These are phyloP conservation scores for Chaetomiaceae sp. DNA, from an alignment of 2,329 filamentous ascomycete species.

Conservation along the genomic window DNA sequence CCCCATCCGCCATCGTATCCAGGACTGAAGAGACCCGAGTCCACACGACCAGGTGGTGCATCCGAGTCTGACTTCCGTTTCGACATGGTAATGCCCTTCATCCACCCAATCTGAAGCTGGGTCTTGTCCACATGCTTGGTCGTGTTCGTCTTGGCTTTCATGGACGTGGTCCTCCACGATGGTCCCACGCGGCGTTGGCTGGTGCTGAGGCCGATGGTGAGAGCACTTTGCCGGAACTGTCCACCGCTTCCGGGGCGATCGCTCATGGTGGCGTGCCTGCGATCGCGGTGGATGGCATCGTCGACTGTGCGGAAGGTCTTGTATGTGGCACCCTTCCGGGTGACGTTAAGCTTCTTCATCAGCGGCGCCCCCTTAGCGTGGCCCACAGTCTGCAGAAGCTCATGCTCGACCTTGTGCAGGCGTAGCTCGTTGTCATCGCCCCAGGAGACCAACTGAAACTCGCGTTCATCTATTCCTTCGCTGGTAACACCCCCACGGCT, in stretches of 20 bases:
- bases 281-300: constrained; percentile 50
- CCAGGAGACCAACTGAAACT: constrained; percentile 93
- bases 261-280: constrained; percentile 56
- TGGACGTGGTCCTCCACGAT: constrained; percentile 51
- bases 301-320: constrained; percentile 76
- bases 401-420: constrained; percentile 64
- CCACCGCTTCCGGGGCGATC: constrained; percentile 45
- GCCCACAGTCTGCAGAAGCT: constrained; percentile 62
- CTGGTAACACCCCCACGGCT: constrained; percentile 61
- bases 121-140: constrained; percentile 40
- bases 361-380: constrained; percentile 64
- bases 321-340: constrained; percentile 77
- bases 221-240: constrained; percentile 36
- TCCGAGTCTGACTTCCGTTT: constrained; percentile 44
- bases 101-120: constrained; percentile 59
- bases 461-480: constrained; percentile 70
- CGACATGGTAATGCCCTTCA: constrained; percentile 61
- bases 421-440: constrained; percentile 78
- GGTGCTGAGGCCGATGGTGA: constrained; percentile 35
- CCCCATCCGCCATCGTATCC: constrained; percentile 52
- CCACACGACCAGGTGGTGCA: constrained; percentile 42
- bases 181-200: constrained; percentile 32
- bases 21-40: constrained; percentile 45
- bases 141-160: constrained; percentile 48
- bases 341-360: constrained; percentile 61